phyloP scores from a whole-genome alignment of 2,329 filamentous ascomycete species.

The Chaetomium olivaceum region DNA sequence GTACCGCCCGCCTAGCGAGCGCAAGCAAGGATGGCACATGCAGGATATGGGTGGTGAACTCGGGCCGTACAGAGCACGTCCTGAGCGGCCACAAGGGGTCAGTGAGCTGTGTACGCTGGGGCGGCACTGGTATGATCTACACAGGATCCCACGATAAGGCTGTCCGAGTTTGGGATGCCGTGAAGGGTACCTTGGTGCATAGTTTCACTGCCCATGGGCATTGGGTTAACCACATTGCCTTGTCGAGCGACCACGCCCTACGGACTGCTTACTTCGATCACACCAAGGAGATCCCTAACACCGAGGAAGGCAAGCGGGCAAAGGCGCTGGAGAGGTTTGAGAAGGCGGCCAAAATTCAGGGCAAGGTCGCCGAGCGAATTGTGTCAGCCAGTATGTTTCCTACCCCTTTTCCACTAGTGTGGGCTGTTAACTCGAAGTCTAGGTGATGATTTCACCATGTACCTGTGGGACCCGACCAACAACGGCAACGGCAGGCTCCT shows the following conservation, averaged over 20 bases:
- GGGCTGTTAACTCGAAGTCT: slow-evolving; percentile 7
- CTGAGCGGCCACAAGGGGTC: slow-evolving; percentile 85
- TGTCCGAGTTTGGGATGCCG: slow-evolving; percentile 84
- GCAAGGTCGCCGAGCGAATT: slow-evolving; percentile 76
- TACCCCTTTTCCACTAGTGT: not conserved
- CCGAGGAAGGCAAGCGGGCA: slow-evolving; percentile 67
- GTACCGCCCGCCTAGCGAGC: slow-evolving; percentile 78
- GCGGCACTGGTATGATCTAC: slow-evolving; percentile 82
- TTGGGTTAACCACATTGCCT: slow-evolving; percentile 91
- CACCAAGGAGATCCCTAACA: slow-evolving; percentile 64
- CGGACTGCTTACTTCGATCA: slow-evolving; percentile 88
- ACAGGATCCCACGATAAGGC: slow-evolving; percentile 89
- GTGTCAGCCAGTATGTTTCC: slow-evolving; percentile 69
- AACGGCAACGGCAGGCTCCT: slow-evolving; percentile 73
- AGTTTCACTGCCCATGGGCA: slow-evolving; percentile 76
- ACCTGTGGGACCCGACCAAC: slow-evolving; percentile 82
- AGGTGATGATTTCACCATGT: slow-evolving; percentile 90
- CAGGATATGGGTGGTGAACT: slow-evolving; percentile 80
- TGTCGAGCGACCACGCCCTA: slow-evolving; percentile 89
- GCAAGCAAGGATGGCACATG: slow-evolving; percentile 89
- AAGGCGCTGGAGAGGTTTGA: slow-evolving; percentile 83
- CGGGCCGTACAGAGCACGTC: slow-evolving; percentile 75
- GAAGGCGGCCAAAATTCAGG: slow-evolving; percentile 75
- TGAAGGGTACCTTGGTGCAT: slow-evolving; percentile 75
- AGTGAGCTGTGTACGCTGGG: slow-evolving; percentile 92